Evolutionary conservation across 495 filamentous ascomycete genomes (phyloP), one percentile per base, ranked within the genome.

Genomic region (Penicillium macrosclerotiorum): DNA sequence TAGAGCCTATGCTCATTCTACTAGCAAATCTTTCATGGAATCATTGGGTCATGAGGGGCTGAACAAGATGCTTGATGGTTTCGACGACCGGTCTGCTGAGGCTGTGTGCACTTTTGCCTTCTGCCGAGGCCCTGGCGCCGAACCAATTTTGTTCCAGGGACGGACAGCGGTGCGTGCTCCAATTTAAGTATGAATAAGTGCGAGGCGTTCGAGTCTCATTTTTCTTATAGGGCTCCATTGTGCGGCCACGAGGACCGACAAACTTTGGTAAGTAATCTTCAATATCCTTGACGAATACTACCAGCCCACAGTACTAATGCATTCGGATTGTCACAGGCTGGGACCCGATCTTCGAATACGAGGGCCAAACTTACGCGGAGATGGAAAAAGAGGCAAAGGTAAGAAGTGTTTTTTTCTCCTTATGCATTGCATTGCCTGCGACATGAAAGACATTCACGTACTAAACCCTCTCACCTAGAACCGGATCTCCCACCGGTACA

Each of bases 71-170:
- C 87, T 99, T 33, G 82, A 84, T 33, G 89, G 84, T 5, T 96
- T 94, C 63, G 79, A 86, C 9, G 88, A 97, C 65, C 95, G 95
- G 59, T 81, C 80, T 33, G 91, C 90, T 36, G 82, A 95, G 63
- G 94, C 93, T 16, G 85, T 97, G 19, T 97, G 94, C 71, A 97
- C 93, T 4, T 97, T 99, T 71, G 94, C 83, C 11, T 96, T 93
- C 67, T 91, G 78, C 48, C 76, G 81, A 45, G 92, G 93, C 0
- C 93, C 93, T 9, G 90, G 86, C 2, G 75, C 87, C 29, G 88
- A 95, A 55, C 82, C 86, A 1, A 69, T 92, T n/a, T 67, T 97
- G 4, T 99, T 97, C 67, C 88, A 99, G 72, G 93, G 93, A 18
- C 74, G 86, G 51, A 95, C 89, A 18, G 60, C 69, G 57, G 72